Conservation (phyloP, 805 yeast species). For the Yarrowia porcina region DNA sequence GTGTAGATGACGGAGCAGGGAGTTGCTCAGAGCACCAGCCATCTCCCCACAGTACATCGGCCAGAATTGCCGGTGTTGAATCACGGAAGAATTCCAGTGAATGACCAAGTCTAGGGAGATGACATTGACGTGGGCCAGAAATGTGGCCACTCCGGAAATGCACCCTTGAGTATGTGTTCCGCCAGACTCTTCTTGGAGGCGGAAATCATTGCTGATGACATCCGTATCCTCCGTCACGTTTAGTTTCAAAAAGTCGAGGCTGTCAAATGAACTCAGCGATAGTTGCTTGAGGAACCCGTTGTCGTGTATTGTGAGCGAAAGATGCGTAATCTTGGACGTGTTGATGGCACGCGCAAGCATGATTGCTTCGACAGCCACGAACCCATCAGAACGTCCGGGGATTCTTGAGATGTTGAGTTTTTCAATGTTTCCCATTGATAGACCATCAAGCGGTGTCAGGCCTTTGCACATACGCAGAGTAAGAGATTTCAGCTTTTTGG, state of each 20-base stretch:
- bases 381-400: slow-evolving; percentile 29
- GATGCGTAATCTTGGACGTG: slow-evolving; percentile 6
- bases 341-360: slow-evolving; percentile 28
- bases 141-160: slow-evolving; percentile 10
- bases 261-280: neutral
- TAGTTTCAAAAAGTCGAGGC: neutral
- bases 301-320: neutral
- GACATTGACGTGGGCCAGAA: slow-evolving; percentile 1
- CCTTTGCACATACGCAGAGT: slow-evolving; percentile 6
- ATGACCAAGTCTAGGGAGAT: slow-evolving; percentile 6
- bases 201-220: neutral
- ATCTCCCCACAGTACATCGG: slow-evolving; percentile 17
- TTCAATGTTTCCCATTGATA: neutral
- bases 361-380: slow-evolving; percentile 37
- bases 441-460: neutral
- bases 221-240: slow-evolving; percentile 11
- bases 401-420: neutral
- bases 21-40: slow-evolving; percentile 9
- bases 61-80: neutral
- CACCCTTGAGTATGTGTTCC: neutral
- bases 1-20: slow-evolving; percentile 6
- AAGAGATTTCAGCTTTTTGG: neutral
- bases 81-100: slow-evolving; percentile 13
- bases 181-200: neutral
- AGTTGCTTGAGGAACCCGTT: neutral